These are phyloP conservation scores for Dentipellis fragilis DNA, from an alignment of 768 basidiomycete genomes.

Conservation along the genomic window DNA sequence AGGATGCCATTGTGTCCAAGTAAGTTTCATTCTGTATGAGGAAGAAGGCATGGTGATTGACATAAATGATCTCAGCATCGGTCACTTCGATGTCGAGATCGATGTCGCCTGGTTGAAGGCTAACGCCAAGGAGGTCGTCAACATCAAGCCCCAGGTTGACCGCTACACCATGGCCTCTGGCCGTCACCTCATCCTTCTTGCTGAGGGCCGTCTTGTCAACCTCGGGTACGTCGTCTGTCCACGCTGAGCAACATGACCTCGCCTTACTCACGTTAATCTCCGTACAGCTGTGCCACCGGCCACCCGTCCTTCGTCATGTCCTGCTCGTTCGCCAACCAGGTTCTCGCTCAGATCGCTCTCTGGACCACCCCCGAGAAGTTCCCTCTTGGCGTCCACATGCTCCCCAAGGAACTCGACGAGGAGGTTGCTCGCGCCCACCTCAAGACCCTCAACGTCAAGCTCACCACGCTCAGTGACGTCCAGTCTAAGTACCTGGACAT, in stretches of 20 bases:
- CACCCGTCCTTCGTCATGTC: constrained; percentile 99
- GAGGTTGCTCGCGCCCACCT: constrained; percentile 98
- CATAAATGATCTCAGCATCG: constrained; percentile 43
- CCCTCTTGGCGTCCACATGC: constrained; percentile 95
- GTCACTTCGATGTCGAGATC: constrained; percentile 84
- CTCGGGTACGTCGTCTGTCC: constrained; percentile 52
- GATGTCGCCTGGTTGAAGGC: constrained; percentile 98
- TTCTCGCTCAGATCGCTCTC: constrained; percentile 94
- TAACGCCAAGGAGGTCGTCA: constrained; percentile 72
- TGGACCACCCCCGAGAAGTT: constrained; percentile 91
- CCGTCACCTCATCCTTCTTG: constrained; percentile 93
- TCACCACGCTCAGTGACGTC: constrained; percentile 60
- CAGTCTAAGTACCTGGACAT: constrained; percentile 93
- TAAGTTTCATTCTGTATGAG: constrained; percentile 28
- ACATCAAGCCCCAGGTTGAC: constrained; percentile 99
- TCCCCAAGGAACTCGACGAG: constrained; percentile 98
- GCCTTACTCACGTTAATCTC: constrained; percentile 3
- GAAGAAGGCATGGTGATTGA: constrained; percentile 3
- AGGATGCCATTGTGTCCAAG: constrained; percentile 99
- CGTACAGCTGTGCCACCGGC: constrained; percentile 82
- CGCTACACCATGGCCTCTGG: constrained; percentile 89
- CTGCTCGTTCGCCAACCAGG: constrained; percentile 98
- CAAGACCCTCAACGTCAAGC: constrained; percentile 84
- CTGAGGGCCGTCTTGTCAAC: constrained; percentile 98
- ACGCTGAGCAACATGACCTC: not conserved